phyloP scores from a whole-genome alignment of 2,329 filamentous ascomycete genomes.

The Colletotrichum cereale region DNA sequence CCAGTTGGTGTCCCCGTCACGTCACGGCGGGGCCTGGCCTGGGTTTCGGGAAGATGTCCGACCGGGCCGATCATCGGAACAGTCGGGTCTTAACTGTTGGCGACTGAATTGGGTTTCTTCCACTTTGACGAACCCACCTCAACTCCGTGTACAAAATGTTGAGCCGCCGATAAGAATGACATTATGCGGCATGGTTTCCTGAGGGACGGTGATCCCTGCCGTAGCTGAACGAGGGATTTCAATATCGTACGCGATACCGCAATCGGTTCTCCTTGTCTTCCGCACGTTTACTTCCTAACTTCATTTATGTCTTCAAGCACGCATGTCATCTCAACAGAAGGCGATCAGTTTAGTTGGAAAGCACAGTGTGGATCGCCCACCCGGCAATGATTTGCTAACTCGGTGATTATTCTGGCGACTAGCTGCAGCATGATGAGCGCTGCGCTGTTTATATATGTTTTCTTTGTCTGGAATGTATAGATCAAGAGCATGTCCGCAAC shows the following conservation, averaged over 20 bases:
- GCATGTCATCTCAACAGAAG: not conserved
- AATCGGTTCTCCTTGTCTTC: not conserved
- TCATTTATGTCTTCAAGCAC: not conserved
- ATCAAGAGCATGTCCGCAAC: not conserved
- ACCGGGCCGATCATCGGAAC: slow-evolving; percentile 39
- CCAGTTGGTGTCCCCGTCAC: not conserved
- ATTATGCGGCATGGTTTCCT: not conserved
- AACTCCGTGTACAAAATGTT: not conserved
- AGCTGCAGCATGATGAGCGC: not conserved
- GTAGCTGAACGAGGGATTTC: not conserved
- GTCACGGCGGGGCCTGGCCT: slow-evolving; percentile 14
- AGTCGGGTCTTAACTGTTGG: slow-evolving; percentile 10
- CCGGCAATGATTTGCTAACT: not conserved
- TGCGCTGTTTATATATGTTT: not conserved
- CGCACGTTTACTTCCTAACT: not conserved
- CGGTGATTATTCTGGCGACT: no score
- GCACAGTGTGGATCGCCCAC: not conserved
- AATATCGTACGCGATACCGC: no score
- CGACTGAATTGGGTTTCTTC: not conserved
- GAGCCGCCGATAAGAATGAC: not conserved
- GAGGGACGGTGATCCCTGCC: not conserved
- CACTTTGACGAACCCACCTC: not conserved
- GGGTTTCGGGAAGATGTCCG: slow-evolving; percentile 36
- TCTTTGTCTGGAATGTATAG: not conserved
- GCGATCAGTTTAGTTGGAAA: not conserved